Base-by-base conservation (phyloP, 768 basidiomycete species). In the Pleurotus salmoneostramineus region DNA sequence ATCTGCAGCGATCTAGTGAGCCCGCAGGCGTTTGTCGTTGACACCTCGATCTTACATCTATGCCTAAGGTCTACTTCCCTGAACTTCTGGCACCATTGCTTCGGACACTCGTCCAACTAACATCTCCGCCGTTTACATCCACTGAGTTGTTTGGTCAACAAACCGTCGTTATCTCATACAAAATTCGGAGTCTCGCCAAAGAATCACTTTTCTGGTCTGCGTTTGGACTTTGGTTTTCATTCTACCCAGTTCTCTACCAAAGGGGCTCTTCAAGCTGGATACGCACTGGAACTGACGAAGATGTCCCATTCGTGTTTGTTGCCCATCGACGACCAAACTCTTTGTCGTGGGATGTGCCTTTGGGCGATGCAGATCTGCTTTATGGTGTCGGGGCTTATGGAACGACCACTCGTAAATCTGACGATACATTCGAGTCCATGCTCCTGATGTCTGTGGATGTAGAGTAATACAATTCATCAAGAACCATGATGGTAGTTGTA, bases 1-100 rank as follows among this genome's bases (percentile, higher is more conserved):
- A 68, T 93, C 17, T 91, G 91, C 70, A 93, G 93, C 67, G 92
- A 94, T 71, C 78, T 95, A 56, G 91, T 91, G 72, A 66, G 85
- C 78, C 42, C 27, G n/a, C 8, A 27, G 34, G 42, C 37, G 15
- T 17, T 34, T 11, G 40, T 27, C 7, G 21, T 37, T 33, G n/a
- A 56, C 8, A 55, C 12, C 33, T 35, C 21, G 27, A 12, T 45
- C n/a, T 45, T 17, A 12, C 36, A 15, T 8, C 40, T 27, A 27
- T 27, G 21, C 21, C 21, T 27, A 17, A 94, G 89, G 82, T 95
- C 10, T 95, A 95, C 70, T 95, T 95, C 65, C 89, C 91, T 0
- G 83, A 90, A 58, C 81, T 95, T 1, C 77, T 92, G 8, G 89
- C 84, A 0, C 89, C 89, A 4, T 80, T 95, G 14, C 73, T 95